phyloP scores from a whole-genome alignment of 208 protist genomes.

The Acanthamoeba sp. region DNA sequence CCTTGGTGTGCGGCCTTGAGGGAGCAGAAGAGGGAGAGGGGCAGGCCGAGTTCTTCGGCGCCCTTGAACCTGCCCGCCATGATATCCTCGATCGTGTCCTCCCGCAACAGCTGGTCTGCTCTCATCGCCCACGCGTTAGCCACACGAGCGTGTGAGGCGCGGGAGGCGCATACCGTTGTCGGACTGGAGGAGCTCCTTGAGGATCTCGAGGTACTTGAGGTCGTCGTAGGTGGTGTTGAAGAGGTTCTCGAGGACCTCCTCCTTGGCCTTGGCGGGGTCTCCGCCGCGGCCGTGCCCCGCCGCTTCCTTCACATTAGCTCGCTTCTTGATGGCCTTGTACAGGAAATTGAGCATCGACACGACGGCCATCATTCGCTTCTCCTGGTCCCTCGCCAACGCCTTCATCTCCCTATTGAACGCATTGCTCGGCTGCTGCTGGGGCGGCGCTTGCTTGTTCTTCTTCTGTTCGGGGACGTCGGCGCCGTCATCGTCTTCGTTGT shows the following conservation, averaged over 20 bases:
- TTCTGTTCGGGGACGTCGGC: background rate
- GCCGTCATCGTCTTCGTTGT: background rate
- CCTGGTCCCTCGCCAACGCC: background rate
- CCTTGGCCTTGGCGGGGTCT: background rate
- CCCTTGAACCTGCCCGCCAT: background rate
- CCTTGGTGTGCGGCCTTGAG: background rate
- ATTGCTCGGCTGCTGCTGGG: background rate
- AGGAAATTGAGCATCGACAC: slow-evolving; percentile 30
- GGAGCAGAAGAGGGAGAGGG: background rate
- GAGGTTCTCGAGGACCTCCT: slow-evolving; percentile 15
- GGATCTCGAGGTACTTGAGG: slow-evolving; percentile 60
- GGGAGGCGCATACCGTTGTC: background rate
- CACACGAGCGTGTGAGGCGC: background rate
- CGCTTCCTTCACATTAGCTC: background rate
- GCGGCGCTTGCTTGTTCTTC: background rate
- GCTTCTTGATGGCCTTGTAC: slow-evolving; percentile 22
- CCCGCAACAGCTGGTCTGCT: background rate
- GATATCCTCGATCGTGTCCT: slow-evolving; percentile 37
- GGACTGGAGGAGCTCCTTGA: slow-evolving; percentile 44
- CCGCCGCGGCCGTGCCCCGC: background rate
- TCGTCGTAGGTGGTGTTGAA: slow-evolving; percentile 62
- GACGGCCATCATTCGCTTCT: background rate
- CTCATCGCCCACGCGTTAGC: background rate
- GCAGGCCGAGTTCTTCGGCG: background rate
- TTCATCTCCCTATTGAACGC: background rate